Conservation (phyloP, 2,329 filamentous ascomycete species). For the Colletotrichum cordylinicola region DNA sequence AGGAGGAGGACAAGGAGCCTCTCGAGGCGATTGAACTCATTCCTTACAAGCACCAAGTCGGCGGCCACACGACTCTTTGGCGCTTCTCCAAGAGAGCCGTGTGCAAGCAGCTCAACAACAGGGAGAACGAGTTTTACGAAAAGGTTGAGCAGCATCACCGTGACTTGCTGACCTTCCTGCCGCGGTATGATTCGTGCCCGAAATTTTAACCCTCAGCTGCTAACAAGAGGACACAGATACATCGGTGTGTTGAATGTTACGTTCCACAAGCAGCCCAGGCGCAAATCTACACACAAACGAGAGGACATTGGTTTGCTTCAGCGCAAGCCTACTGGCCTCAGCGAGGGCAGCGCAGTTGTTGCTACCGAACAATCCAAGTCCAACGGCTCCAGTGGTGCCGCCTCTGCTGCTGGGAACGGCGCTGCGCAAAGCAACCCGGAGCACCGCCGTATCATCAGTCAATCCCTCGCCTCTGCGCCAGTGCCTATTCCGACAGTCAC, state of each 20-base stretch:
- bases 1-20: conserved; percentile 60
- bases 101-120: conserved; percentile 97
- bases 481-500: conserved; percentile 86
- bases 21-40: conserved; percentile 94
- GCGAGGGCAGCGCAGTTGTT: background rate
- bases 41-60: conserved; percentile 96
- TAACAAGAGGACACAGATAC: conserved; percentile 64
- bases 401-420: background rate
- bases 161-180: conserved; percentile 87
- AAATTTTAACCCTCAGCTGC: background rate
- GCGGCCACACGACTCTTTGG: conserved; percentile 95
- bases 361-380: background rate
- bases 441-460: conserved; percentile 62
- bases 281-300: conserved; percentile 59
- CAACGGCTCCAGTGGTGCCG: background rate
- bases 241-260: conserved; percentile 97
- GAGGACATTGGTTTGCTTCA: conserved; percentile 43
- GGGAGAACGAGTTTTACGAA: conserved; percentile 99
- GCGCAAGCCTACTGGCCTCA: conserved; percentile 23
- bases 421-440: conserved; percentile 20
- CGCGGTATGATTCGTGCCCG: conserved; percentile 64
- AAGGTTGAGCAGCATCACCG: conserved; percentile 91
- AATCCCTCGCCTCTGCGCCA: conserved; percentile 73
- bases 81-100: conserved; percentile 94
- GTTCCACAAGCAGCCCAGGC: conserved; percentile 83